A percentile compares a stretch with the other conserved stretches of the same genome.
These are phyloP conservation scores for Ogataea wickerhamii DNA, from an alignment of 805 yeast species.

Conservation along the genomic window DNA sequence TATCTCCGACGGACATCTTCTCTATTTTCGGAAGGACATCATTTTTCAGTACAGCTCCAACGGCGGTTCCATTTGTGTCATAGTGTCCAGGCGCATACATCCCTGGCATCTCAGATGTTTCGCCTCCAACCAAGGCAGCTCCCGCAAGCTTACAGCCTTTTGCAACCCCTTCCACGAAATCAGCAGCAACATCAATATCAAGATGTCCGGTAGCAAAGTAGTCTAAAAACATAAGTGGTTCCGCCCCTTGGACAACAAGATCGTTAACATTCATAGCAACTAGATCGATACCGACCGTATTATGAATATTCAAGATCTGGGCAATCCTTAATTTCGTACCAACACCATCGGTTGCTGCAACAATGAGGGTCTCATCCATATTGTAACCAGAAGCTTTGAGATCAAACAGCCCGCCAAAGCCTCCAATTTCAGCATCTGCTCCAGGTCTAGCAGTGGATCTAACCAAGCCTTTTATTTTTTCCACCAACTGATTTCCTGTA, in stretches of 20 bases:
- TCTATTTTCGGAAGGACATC: slow-evolving; percentile 69
- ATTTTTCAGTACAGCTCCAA: slow-evolving; percentile 85
- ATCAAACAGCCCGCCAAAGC: slow-evolving; percentile 97
- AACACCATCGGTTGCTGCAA: slow-evolving; percentile 98
- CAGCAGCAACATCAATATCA: slow-evolving; percentile 78
- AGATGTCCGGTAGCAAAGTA: slow-evolving; percentile 94
- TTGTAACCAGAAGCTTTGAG: slow-evolving; percentile 80
- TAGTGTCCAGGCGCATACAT: slow-evolving; percentile 94
- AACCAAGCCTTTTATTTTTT: slow-evolving; percentile 84
- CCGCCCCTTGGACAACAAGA: slow-evolving; percentile 98
- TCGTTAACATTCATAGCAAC: slow-evolving; percentile 99
- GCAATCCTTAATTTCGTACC: slow-evolving; percentile 97
- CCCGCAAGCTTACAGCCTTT: slow-evolving; percentile 93
- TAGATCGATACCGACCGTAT: slow-evolving; percentile 97
- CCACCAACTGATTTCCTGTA: slow-evolving; percentile 86
- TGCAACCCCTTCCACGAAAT: slow-evolving; percentile 92
- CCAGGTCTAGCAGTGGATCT: slow-evolving; percentile 93
- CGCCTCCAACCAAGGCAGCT: slow-evolving; percentile 98
- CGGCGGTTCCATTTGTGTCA: slow-evolving; percentile 97
- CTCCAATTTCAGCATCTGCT: slow-evolving; percentile 97
- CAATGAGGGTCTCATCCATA: slow-evolving; percentile 74
- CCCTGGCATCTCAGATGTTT: slow-evolving; percentile 99
- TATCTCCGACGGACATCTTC: slow-evolving; percentile 73
- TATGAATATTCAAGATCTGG: slow-evolving; percentile 80
- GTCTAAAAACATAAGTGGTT: slow-evolving; percentile 91